Evolutionary conservation across 352 stramenopile genomes (phyloP), one percentile per base, ranked within the genome.

Genomic region (Peronospora destructor): DNA sequence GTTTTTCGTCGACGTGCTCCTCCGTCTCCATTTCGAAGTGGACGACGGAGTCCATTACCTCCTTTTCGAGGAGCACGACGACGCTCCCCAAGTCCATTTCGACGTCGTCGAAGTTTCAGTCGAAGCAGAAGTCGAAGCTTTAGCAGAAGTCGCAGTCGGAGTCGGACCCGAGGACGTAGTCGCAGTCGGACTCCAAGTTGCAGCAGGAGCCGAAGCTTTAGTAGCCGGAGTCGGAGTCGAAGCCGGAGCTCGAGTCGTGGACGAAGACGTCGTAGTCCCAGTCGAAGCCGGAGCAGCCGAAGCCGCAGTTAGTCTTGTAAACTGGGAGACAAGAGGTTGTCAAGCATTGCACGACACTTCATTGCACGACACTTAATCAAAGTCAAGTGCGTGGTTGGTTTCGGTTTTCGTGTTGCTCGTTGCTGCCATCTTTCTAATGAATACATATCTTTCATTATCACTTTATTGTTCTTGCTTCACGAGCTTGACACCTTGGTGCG

Each of bases 11-110:
- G 73, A 16, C 71, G 73, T 12, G 64, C 30, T 3, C 28, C 30
- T 3, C 28, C 62, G 6, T 74, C 72, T 10, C 69, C 69, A 0
- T 77, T 78, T 37, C 53, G 65, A 13, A 60, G 65, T 14, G 61
- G 62, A 35, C 47, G 56, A 41, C 58, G 64, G 9, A 60, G 53
- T 39, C 58, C 55, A 4, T 42, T 44, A 17, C 35, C 48, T 23
- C 42, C 50, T 4, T 49, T 50, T 19, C 36, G 61, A 52, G 56
- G 57, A 23, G 64, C 60, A 12, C 61, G 69, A 34, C 48, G 56
- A 44, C 64, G 63, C 28, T 65, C 66, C 17, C 62, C 63, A 0
- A 76, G 63, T 52, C 66, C 56, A 17, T 64, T 66, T 28, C 53
- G 66, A 52, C 62, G 59, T 48, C 62, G 62, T 32, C 58, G 62